Evolutionary conservation across 768 basidiomycete species (phyloP).

Genomic region (Hericium alpestre): DNA sequence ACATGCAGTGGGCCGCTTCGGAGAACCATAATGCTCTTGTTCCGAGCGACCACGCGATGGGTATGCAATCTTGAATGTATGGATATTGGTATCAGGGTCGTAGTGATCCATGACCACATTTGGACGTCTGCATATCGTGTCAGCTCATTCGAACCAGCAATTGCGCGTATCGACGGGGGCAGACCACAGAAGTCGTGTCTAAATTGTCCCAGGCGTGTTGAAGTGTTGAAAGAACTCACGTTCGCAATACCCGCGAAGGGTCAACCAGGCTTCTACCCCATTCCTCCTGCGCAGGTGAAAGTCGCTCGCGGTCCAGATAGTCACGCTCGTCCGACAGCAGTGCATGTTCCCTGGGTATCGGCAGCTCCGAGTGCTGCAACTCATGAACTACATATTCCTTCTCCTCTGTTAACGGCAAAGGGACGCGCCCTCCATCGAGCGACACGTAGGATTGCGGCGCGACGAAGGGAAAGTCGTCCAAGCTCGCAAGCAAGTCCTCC

Average conservation of each 20-base stretch:
- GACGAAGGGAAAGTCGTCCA: constrained; percentile 2
- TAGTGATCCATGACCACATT: constrained; percentile 7
- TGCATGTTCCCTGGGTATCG: background rate
- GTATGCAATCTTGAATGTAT: constrained; percentile 8
- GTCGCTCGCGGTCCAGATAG: background rate
- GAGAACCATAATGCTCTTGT: background rate
- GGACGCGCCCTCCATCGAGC: background rate
- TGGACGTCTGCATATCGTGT: constrained; percentile 3
- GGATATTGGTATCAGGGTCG: constrained; percentile 2
- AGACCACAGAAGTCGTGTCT: too few species aligned
- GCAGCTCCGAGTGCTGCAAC: background rate
- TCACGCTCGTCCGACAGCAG: background rate
- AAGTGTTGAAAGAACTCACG: background rate
- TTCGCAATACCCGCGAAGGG: background rate
- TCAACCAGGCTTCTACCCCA: background rate
- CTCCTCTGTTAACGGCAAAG: background rate
- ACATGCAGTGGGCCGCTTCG: background rate
- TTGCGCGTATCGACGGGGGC: background rate
- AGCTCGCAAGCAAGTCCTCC: constrained; percentile 3
- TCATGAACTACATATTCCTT: too few species aligned
- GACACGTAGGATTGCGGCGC: background rate
- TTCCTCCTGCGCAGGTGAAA: background rate
- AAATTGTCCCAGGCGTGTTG: background rate
- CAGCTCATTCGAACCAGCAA: background rate
- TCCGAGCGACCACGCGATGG: background rate